phyloP scores from a whole-genome alignment of 371 early-diverging fungal genomes.

The Encephalitozoon romaleae region DNA sequence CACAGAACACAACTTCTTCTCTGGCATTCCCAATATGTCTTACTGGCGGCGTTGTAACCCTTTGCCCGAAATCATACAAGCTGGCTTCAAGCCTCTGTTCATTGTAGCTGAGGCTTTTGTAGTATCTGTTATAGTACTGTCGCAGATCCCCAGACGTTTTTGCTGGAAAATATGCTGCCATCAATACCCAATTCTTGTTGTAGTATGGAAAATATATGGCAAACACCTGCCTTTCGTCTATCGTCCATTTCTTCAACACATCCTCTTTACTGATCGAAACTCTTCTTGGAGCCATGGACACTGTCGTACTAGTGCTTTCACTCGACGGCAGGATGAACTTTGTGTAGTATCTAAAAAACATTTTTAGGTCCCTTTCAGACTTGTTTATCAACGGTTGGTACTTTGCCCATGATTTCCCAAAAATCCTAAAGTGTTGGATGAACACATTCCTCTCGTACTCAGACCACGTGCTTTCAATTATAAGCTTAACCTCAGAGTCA shows the following conservation, averaged over 20 bases:
- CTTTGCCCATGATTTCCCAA: conserved; percentile 35
- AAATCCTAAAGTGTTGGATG: neutral
- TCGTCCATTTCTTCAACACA: conserved; percentile 40
- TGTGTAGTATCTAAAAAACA: conserved; percentile 42
- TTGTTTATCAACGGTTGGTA: conserved; percentile 41
- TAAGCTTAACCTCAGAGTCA: conserved; percentile 39
- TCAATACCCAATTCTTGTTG: conserved; percentile 52
- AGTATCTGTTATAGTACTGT: conserved; percentile 50
- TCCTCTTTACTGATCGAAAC: neutral
- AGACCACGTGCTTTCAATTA: conserved; percentile 45
- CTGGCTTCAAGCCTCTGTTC: conserved; percentile 53
- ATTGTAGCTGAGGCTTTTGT: conserved; percentile 40
- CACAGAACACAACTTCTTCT: conserved; percentile 10
- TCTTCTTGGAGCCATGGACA: neutral
- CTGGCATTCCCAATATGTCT: neutral
- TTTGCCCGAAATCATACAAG: conserved; percentile 21
- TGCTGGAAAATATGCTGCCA: conserved; percentile 43
- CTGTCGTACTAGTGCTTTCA: neutral
- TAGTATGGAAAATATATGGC: conserved; percentile 57
- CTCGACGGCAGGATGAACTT: conserved; percentile 1
- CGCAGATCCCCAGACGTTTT: conserved; percentile 50
- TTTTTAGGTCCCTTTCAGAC: conserved; percentile 49
- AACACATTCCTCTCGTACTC: conserved; percentile 42
- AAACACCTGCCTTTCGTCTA: conserved; percentile 57
- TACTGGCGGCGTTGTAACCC: neutral